A percentile compares a stretch with the other conserved stretches of the same genome.
Evolutionary conservation across 208 protist species (phyloP).

Genomic region (Acanthamoeba culbertsoni): DNA sequence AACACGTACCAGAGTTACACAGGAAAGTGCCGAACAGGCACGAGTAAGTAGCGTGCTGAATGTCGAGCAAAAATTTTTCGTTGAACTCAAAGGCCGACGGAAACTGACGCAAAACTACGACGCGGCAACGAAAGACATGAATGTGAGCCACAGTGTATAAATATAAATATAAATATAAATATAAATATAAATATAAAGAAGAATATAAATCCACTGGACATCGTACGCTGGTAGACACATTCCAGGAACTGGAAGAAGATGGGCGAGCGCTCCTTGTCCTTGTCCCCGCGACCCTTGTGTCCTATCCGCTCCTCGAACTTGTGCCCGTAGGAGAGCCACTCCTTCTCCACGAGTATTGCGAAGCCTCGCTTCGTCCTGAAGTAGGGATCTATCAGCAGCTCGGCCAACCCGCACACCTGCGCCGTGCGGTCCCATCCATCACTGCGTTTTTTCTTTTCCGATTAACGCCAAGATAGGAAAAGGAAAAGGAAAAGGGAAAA

Average conservation of each 20-base stretch:
- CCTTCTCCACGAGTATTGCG: constrained; percentile 92
- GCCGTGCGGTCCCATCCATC: constrained; percentile 94
- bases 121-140: background rate
- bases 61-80: constrained; percentile 57
- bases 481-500: background rate
- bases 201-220: background rate
- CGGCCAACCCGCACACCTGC: constrained; percentile 86
- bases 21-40: constrained; percentile 53
- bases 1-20: background rate
- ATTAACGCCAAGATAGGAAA: background rate
- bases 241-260: constrained; percentile 34
- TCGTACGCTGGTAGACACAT: constrained; percentile 32
- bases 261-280: background rate
- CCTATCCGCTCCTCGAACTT: constrained; percentile 86
- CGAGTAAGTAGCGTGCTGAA: constrained; percentile 27
- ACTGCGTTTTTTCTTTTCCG: constrained; percentile 58
- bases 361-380: constrained; percentile 94
- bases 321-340: constrained; percentile 94
- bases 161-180: background rate
- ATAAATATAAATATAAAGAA: background rate
- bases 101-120: background rate
- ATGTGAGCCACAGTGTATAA: background rate
- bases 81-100: constrained; percentile 72
- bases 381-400: constrained; percentile 92
- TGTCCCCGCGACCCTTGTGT: background rate